Percentiles rank a stretch among this genome's conserved stretches.
These are phyloP conservation scores for Apiospora arundinis DNA, from an alignment of 2,329 filamentous ascomycete species.

Conservation along the genomic window DNA sequence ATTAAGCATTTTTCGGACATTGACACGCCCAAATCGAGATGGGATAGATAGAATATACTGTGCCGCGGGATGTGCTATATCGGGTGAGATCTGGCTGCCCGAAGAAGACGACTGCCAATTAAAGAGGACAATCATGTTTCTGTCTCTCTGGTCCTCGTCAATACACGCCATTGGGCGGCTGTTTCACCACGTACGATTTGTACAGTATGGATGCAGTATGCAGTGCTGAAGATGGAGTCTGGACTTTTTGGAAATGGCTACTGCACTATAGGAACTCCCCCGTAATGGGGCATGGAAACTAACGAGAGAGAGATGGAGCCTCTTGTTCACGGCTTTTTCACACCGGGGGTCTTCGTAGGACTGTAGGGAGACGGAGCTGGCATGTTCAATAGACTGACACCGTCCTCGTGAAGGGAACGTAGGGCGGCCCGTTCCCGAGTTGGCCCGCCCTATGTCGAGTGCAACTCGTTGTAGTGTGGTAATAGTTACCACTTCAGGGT, in stretches of 20 bases:
- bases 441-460: conserved; percentile 9
- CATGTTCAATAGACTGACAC: conserved; percentile 18
- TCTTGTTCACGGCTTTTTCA: background rate
- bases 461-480: background rate
- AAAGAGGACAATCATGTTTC: background rate
- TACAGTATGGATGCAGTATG: background rate
- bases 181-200: conserved; percentile 11
- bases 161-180: conserved; percentile 10
- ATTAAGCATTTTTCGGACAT: conserved; percentile 3
- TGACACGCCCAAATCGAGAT: background rate
- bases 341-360: conserved; percentile 11
- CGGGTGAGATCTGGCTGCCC: conserved; percentile 7
- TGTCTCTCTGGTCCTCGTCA: background rate
- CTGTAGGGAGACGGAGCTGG: background rate
- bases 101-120: background rate
- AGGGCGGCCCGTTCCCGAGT: conserved; percentile 20
- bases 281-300: background rate
- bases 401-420: background rate
- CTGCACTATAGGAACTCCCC: background rate
- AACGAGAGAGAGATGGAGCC: background rate
- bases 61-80: background rate
- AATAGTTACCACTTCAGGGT: background rate
- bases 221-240: background rate
- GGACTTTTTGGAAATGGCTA: background rate
- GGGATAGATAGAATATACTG: background rate